A percentile compares a stretch with the other conserved stretches of the same genome.
Conservation (phyloP, 257 asterid genomes). For the Jacaranda mimosifolia region DNA sequence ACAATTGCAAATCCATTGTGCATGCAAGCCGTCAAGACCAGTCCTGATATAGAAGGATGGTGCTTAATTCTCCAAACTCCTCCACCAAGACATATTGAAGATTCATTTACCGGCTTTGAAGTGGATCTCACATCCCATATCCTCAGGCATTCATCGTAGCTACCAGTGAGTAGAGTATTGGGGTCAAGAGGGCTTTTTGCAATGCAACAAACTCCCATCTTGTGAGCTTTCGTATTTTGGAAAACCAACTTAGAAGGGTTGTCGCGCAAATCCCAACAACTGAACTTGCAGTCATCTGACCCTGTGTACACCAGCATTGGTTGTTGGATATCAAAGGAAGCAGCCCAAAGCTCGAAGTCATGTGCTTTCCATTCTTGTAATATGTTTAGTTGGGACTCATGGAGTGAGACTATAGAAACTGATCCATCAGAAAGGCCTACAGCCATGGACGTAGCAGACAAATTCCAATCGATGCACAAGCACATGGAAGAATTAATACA, state of each 20-base stretch:
- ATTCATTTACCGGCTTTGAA: conserved; percentile 60
- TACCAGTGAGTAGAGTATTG: conserved; percentile 73
- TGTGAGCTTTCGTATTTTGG: conserved; percentile 69
- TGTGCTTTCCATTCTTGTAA: conserved; percentile 86
- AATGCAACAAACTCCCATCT: conserved; percentile 89
- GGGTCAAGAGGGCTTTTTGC: conserved; percentile 76
- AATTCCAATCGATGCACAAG: conserved; percentile 88
- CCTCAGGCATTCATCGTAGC: conserved; percentile 86
- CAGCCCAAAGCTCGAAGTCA: conserved; percentile 88
- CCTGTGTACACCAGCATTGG: conserved; percentile 86
- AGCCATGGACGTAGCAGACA: conserved; percentile 72
- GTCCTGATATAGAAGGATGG: conserved; percentile 65
- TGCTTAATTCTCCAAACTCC: conserved; percentile 97
- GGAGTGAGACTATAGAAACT: conserved; percentile 70
- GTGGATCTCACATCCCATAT: conserved; percentile 87
- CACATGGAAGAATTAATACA: conserved; percentile 88
- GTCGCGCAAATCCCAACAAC: conserved; percentile 90
- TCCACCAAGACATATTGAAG: conserved; percentile 70
- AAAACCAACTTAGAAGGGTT: conserved; percentile 67
- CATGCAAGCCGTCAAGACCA: conserved; percentile 88
- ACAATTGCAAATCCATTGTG: conserved; percentile 88
- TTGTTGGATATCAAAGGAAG: conserved; percentile 82
- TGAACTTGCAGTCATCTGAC: conserved; percentile 90
- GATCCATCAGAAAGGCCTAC: conserved; percentile 90
- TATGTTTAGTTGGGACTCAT: conserved; percentile 56